Conservation (phyloP, 2,329 filamentous ascomycete species). For the Diaporthe citrichinensis region DNA sequence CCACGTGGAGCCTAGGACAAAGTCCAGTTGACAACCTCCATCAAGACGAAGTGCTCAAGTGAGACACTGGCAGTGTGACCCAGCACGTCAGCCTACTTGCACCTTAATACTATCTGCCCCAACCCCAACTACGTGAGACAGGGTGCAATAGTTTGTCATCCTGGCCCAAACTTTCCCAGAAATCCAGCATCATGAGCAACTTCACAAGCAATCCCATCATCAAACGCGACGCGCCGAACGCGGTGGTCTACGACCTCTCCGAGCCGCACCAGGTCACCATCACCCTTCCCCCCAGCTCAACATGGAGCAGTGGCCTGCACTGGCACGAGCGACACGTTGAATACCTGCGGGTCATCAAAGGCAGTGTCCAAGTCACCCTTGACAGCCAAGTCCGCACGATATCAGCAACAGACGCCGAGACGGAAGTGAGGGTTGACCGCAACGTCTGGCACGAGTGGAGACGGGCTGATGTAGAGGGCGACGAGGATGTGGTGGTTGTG, state of each 20-base stretch:
- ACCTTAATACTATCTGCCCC: background rate
- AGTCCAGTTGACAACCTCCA: slow-evolving; percentile 8
- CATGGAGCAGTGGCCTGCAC: slow-evolving; percentile 64
- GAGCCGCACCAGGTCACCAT: slow-evolving; percentile 55
- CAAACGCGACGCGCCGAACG: slow-evolving; percentile 34
- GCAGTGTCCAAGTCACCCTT: slow-evolving; percentile 50
- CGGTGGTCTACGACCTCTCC: slow-evolving; percentile 52
- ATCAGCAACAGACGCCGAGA: slow-evolving; percentile 43
- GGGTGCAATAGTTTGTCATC: background rate
- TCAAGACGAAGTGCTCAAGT: background rate
- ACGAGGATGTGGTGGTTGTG: slow-evolving; percentile 57
- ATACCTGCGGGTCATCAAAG: slow-evolving; percentile 58
- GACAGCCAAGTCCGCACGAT: slow-evolving; percentile 43
- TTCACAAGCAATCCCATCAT: slow-evolving; percentile 37
- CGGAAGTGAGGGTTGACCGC: slow-evolving; percentile 53
- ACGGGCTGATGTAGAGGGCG: slow-evolving; percentile 50
- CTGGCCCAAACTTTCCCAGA: too few species aligned
- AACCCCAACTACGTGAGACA: background rate
- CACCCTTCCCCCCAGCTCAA: slow-evolving; percentile 57
- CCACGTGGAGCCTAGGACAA: background rate
- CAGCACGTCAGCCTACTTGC: background rate
- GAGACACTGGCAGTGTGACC: background rate
- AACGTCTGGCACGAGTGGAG: slow-evolving; percentile 62
- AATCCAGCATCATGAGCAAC: background rate
- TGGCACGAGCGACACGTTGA: slow-evolving; percentile 64